Base-by-base conservation (phyloP, 169 alveolate species). In the Plasmodium gonderi region DNA sequence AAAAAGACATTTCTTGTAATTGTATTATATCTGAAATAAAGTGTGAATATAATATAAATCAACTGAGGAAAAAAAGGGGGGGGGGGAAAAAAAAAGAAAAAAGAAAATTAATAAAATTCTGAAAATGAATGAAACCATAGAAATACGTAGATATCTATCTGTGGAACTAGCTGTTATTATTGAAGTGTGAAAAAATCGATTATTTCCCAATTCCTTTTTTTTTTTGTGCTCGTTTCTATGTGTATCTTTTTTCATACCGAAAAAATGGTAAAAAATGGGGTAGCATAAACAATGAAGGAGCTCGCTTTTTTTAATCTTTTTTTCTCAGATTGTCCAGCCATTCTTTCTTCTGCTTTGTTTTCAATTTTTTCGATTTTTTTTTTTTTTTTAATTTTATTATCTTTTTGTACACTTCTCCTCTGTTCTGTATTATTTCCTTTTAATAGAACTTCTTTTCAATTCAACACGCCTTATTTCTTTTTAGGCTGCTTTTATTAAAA, bases 311-410 rank as follows among this genome's bases (percentile, higher is more conserved):
- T 85, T 85, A 85, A 64, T 74, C 92, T 69, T 20, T 85, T 85
- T 76, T 85, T 85, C 85, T 85, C 92, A 29, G 92, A 85, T 85
- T 85, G 92, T 33, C 92, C 80, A 67, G 92, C 92, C 92, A 85
- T 85, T 85, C 67, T 79, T 69, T 69, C 49, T 69, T 20, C 23
- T 51, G 47, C 49, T 31, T 60, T 60, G n/a, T 74, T 72, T 77
- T 26, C 4, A 47, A 31, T 67, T 5, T 14, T 60, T 40, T 65
- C 7, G 3, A 44, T 47, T 17, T 44, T 76, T 12, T 44, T 44
- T 44, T 76, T 23, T 45, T 76, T 72, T 33, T 72, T 33, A 9
- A 33, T 72, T 17, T 72, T 14, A n/a, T n/a, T n/a, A n/a, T n/a
- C n/a, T 36, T 60, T 54, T 60, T 29, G 72, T 60, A 60, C 72